Evolutionary conservation across 768 basidiomycete genomes (phyloP).

Genomic region (Pilatotrama ljubarskyi): DNA sequence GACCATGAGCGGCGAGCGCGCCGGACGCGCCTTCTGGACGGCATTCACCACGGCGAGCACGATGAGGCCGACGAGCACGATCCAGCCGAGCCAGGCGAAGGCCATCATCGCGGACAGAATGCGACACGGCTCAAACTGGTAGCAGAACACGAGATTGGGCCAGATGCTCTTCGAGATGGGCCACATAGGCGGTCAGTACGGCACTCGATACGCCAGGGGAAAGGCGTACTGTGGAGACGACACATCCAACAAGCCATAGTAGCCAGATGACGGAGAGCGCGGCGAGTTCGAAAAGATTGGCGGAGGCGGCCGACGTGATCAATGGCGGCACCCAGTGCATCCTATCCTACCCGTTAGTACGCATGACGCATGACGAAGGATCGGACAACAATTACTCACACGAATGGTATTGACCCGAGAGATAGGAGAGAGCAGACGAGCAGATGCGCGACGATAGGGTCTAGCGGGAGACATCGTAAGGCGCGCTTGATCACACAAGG

Average conservation of each 20-base stretch:
- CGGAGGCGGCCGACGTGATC: conserved; percentile 1
- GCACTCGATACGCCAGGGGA: neutral
- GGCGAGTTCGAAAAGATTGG: conserved; percentile 25
- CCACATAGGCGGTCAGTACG: conserved; percentile 22
- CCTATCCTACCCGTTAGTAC: neutral
- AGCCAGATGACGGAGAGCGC: conserved; percentile 28
- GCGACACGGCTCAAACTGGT: conserved; percentile 28
- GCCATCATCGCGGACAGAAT: conserved; percentile 33
- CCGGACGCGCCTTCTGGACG: conserved; percentile 12
- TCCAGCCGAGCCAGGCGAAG: conserved; percentile 35
- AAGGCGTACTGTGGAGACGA: conserved; percentile 27
- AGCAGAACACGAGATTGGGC: conserved; percentile 31
- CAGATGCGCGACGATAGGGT: conserved; percentile 32
- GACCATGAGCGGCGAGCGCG: conserved; percentile 13
- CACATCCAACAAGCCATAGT: conserved; percentile 33
- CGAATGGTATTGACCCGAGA: conserved; percentile 21
- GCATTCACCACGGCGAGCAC: conserved; percentile 20
- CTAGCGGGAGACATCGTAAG: conserved; percentile 7
- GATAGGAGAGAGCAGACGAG: conserved; percentile 29
- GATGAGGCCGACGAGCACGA: conserved; percentile 24
- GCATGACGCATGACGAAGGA: neutral
- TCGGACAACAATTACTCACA: conserved; percentile 28
- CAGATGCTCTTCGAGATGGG: conserved; percentile 26
- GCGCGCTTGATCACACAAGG: neutral
- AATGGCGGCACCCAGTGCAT: conserved; percentile 50